Base-by-base conservation (phyloP, 306 rosid species). In the Quercus mongolica region DNA sequence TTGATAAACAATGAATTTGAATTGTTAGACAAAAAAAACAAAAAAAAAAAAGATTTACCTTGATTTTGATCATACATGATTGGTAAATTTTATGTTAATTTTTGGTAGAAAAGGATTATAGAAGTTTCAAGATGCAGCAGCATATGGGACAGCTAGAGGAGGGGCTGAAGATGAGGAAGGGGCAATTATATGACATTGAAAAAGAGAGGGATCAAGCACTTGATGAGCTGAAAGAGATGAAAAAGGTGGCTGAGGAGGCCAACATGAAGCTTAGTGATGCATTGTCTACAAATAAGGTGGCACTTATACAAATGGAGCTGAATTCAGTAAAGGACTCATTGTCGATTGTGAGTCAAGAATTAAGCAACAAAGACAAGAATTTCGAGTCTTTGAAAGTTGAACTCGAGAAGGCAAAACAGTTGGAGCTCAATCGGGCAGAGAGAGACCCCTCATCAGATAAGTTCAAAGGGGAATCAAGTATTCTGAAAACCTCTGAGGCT, bases 401-500 rank as follows among this genome's bases (percentile, higher is more conserved):
- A 65, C 75, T 80, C 10, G 79, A 52, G 20, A 80, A 74, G 74
- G 76, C 79, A 54, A 81, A 76, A 44, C 80, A 51, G 21, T 74
- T 71, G 81, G 81, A 88, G 75, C 74, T 52, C 17, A 78, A 77
- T 59, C 54, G 78, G 64, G 61, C 67, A 6, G 82, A 81, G 71
- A 84, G 77, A 54, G 82, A 79, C 44, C 68, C 23, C 11, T 63
- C 63, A 35, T 56, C 76, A 65, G 76, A 78, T 13, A 55, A 59
- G 31, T 11, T 72, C 56, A 72, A 81, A 76, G 74, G 21, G 19
- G 89, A 86, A 15, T 70, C 69, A 77, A 72, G 76, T 51, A 28
- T 1, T 74, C 81, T 61, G 28, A 74, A 86, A 76, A 6, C 71
- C 26, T 87, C 83, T 4, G 96, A 92, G 78, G 81, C 75, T 28